Conservation (phyloP, 2,329 filamentous ascomycete genomes). For the Colletotrichum kahawae region DNA sequence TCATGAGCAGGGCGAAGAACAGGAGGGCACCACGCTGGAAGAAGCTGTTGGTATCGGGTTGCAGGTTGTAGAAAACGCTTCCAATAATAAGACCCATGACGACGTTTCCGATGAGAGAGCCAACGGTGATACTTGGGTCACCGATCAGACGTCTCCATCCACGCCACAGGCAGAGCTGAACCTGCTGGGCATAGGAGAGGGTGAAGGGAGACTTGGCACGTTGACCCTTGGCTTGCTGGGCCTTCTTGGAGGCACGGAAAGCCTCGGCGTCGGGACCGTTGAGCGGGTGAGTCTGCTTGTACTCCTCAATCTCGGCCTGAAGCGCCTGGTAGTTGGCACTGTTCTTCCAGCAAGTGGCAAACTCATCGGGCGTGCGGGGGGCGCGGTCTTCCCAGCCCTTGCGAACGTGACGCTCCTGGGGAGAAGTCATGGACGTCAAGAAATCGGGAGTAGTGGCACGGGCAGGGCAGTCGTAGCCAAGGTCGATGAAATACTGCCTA, state of each 20-base stretch:
- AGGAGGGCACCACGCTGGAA: constrained; percentile 79
- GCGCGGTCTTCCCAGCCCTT: constrained; percentile 60
- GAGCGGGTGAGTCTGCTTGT: constrained; percentile 58
- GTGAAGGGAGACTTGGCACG: constrained; percentile 82
- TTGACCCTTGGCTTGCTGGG: constrained; percentile 61
- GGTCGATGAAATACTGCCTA: constrained; percentile 67
- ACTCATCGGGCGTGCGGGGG: constrained; percentile 67
- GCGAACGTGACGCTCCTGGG: constrained; percentile 60
- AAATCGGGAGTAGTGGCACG: constrained; percentile 76
- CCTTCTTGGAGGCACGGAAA: constrained; percentile 59
- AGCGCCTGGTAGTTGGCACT: constrained; percentile 56
- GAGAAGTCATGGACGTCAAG: constrained; percentile 71
- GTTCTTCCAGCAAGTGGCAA: constrained; percentile 62
- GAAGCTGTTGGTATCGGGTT: constrained; percentile 71
- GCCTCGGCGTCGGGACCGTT: constrained; percentile 60
- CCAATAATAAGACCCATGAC: constrained; percentile 79
- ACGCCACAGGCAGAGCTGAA: constrained; percentile 80
- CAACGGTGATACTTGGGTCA: constrained; percentile 77
- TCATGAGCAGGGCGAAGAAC: constrained; percentile 88
- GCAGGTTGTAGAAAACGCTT: constrained; percentile 81
- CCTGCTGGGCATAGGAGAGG: constrained; percentile 76
- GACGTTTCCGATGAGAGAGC: constrained; percentile 73
- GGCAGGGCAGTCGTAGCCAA: constrained; percentile 71
- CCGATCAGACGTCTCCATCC: constrained; percentile 79
- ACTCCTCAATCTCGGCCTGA: constrained; percentile 59